phyloP scores from a whole-genome alignment of 1,284 basidiomycete species.

The Sporisorium iseilematis-ciliati region DNA sequence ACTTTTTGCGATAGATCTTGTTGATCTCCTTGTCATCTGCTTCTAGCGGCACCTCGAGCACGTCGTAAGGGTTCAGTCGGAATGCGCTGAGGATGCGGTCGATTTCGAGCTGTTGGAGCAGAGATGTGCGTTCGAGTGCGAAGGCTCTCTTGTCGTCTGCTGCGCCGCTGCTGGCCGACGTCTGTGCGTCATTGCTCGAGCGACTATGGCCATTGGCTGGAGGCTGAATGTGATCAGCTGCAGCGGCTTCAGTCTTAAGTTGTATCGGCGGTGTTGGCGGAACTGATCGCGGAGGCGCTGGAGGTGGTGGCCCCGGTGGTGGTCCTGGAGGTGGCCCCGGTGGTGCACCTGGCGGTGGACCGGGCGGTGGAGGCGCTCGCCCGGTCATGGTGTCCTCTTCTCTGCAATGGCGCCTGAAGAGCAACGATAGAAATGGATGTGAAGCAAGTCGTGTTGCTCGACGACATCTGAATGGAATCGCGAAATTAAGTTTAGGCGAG shows the following conservation, averaged over 20 bases:
- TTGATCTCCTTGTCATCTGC: constrained; percentile 73
- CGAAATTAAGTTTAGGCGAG: background rate
- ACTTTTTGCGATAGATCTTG: constrained; percentile 74
- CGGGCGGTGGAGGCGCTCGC: constrained; percentile 33
- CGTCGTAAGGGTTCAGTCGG: constrained; percentile 75
- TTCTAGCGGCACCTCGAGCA: constrained; percentile 72
- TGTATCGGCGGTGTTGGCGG: background rate
- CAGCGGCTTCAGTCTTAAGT: background rate
- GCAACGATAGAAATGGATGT: background rate
- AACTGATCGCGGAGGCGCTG: constrained; percentile 34
- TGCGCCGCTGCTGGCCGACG: constrained; percentile 2
- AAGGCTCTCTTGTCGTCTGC: constrained; percentile 28
- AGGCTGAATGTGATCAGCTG: background rate
- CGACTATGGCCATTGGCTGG: too few relatives aligned
- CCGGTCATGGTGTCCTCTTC: constrained; percentile 22
- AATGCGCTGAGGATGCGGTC: constrained; percentile 73
- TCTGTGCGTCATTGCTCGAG: background rate
- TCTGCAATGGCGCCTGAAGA: too few relatives aligned
- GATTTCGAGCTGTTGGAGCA: constrained; percentile 71
- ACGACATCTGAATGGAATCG: too few relatives aligned
- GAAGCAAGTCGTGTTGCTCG: constrained; percentile 3
- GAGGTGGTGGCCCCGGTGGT: constrained; percentile 47
- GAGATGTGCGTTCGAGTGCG: constrained; percentile 53
- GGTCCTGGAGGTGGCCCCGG: constrained; percentile 40
- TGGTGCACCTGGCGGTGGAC: constrained; percentile 19